Evolutionary conservation across 2,329 filamentous ascomycete genomes (phyloP), one percentile per base, ranked within the genome.

Genomic region (Fonsecaea pugnacius): DNA sequence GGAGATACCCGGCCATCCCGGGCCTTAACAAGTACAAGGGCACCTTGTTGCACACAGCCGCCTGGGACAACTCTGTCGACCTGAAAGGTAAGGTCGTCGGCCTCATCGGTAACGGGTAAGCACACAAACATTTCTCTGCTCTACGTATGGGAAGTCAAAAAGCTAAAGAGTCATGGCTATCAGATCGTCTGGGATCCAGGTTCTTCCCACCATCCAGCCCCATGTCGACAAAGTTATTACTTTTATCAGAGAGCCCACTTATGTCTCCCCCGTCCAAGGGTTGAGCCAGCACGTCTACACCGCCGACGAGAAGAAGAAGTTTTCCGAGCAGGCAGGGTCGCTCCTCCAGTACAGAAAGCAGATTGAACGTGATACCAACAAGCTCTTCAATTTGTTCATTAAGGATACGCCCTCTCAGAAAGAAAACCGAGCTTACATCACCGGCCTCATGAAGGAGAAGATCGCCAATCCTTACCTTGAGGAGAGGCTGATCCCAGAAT

Each of bases 141-240:
- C 48, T 52, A 21, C 8, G 14, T 6, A 30, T 16, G 5, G 9
- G 7, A 16, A 24, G 6, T 14, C 32, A 73, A 65, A 76, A 76
- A 8, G 14, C n/a, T 50, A 68, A n/a, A 57, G 27, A 30, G 69
- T 48, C 3, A 36, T 62, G 16, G 10, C 3, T n/a, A 46, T 65
- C 48, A 76, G 78, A 2, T 77, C 77, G 2, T 78, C 75, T 64
- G 78, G 75, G 6, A 77, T 79, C 24, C 78, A 80, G 65, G 75
- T 79, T 33, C 73, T 80, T 12, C 78, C 78, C 27, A 72, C 32
- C 16, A 68, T 72, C 36, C 67, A 69, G 30, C 70, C 68, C n/a
- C 43, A 65, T 60, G 53, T 66, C 27, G 61, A 58, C 9, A 75
- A 75, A 53, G 74, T 79, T 40, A 75, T 76, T 38, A 74, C 70